Conservation (phyloP, 192 early-diverging fungal genomes). For the Dimargaris xerosporica region DNA sequence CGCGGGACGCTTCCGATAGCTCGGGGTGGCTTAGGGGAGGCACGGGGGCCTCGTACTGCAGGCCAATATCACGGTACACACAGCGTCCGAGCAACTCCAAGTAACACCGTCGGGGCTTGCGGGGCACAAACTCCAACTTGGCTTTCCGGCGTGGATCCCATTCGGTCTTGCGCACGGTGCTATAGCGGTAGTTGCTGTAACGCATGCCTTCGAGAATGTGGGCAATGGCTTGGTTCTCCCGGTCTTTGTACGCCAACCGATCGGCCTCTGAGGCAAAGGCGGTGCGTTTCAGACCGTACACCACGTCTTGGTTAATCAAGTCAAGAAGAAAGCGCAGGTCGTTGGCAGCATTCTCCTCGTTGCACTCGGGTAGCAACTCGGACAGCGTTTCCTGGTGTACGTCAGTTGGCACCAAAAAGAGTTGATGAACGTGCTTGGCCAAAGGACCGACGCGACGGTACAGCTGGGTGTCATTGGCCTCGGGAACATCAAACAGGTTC, state of each 20-base stretch:
- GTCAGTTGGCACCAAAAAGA: neutral
- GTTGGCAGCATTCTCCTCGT: neutral
- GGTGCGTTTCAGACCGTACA: neutral
- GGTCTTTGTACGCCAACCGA: neutral
- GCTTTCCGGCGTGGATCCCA: neutral
- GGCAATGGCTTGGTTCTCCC: slow-evolving; percentile 3
- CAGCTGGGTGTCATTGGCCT: neutral
- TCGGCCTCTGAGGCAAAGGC: neutral
- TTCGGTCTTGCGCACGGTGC: slow-evolving; percentile 7
- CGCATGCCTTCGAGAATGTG: neutral
- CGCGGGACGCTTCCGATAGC: neutral
- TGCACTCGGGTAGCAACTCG: neutral
- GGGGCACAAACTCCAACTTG: slow-evolving; percentile 2
- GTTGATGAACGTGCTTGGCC: neutral
- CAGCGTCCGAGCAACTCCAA: neutral
- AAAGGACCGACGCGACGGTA: neutral
- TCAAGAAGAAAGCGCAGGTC: slow-evolving; percentile 7
- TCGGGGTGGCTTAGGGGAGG: neutral
- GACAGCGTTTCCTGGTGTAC: neutral
- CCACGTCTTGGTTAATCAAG: neutral
- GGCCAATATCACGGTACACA: neutral
- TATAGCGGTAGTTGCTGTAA: slow-evolving; percentile 9
- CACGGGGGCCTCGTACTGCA: neutral
- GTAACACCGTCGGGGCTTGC: neutral
- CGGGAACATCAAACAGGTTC: slow-evolving; percentile 9